Conservation (phyloP, 495 filamentous ascomycete genomes). For the Trichoderma parareesei region DNA sequence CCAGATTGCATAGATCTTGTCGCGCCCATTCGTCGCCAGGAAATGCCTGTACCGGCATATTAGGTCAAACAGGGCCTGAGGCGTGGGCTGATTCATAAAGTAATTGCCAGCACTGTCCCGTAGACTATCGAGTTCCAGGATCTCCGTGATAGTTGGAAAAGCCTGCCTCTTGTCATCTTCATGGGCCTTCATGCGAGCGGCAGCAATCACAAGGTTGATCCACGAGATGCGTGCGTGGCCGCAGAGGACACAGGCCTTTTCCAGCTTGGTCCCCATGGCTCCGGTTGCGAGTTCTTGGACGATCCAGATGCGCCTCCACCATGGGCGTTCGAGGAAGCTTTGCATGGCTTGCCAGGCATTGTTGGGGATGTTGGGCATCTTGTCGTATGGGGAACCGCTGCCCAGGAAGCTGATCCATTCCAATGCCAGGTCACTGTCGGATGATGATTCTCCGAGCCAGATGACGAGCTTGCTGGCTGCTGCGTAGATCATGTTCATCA, state of each 20-base stretch:
- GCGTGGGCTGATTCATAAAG: not conserved
- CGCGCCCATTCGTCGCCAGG: not conserved
- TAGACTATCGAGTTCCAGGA: not conserved
- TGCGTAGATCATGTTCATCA: slow-evolving; percentile 6
- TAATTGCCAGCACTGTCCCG: not conserved
- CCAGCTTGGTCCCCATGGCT: not conserved
- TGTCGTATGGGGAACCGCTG: not conserved
- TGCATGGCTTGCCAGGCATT: slow-evolving; percentile 1
- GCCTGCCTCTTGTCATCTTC: not conserved
- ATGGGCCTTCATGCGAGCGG: slow-evolving; percentile 1
- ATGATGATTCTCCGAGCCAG: not conserved
- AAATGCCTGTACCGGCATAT: not conserved
- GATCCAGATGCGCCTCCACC: slow-evolving; percentile 4
- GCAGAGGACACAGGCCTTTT: not conserved
- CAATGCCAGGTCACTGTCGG: not conserved
- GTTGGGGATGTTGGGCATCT: not conserved
- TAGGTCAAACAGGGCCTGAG: not conserved
- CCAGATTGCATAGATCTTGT: slow-evolving; percentile 7
- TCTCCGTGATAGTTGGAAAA: not conserved
- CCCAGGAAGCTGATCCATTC: not conserved
- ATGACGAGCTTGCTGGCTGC: not conserved
- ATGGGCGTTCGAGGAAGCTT: not conserved
- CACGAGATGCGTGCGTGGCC: not conserved
- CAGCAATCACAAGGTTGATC: not conserved
- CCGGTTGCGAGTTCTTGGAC: not conserved